Evolutionary conservation across 2,329 filamentous ascomycete species (phyloP), one percentile per base, ranked within the genome.

Genomic region (Daldinia sp.): DNA sequence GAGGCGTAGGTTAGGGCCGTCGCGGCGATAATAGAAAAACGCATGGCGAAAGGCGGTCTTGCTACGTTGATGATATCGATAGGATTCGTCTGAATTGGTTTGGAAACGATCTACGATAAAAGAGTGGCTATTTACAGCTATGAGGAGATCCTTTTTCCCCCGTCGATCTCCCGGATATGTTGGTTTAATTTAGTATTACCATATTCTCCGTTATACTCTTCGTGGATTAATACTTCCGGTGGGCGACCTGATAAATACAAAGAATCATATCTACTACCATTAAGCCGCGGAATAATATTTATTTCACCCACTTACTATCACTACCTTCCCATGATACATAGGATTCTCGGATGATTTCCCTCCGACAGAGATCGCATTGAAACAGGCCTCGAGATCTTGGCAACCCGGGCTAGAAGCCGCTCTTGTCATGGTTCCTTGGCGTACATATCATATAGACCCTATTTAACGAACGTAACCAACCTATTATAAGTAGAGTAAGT

Each of bases 1-100:
- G 74, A 73, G 53, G 72, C 71, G 62, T 70, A 77, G 8, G 73
- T 64, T 13, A 72, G 56, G n/a, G n/a, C n/a, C 32, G 74, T 62
- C 7, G 74, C 54, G 45, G 74, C 45, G 23, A 77, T 45, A 43
- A 75, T 52, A 4, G 74, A 72, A 64, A 77, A 64, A 29, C 73
- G 77, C 79, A 81, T 81, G 15, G 17, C 73, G 68, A 47, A 53
- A 62, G 3, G 17, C 7, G 30, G 35, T 21, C 17, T 25, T 29
- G 21, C n/a, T 5, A 15, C 43, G 17, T 29, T 58, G 35, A 21
- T 17, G 10, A 43, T 27, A 23, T 47, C 3, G 9, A 17, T 34
- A 27, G 25, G 21, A 2, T 25, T 32, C 9, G 32, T 27, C 10
- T 50, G 13, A n/a, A 30, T 53, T 29, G 11, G 52, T 27, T 34